Conservation (phyloP, 2,329 filamentous ascomycete genomes). For the Aspergillus pseudoglaucus region DNA sequence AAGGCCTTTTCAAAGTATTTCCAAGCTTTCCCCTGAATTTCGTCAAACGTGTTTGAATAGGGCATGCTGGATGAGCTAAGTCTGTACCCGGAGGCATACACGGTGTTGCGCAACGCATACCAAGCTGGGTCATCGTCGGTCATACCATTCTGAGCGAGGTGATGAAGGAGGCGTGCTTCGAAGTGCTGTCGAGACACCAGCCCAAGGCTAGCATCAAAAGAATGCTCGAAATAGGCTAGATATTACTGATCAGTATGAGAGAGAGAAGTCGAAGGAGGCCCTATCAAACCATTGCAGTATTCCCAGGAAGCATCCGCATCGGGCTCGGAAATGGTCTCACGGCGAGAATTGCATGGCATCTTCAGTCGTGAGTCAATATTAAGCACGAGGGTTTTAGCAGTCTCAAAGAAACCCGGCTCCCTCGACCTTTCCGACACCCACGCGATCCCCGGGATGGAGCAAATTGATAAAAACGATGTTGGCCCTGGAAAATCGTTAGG, state of each 20-base stretch:
- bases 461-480: not conserved
- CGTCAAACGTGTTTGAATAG: not conserved
- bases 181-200: not conserved
- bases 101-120: not conserved
- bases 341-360: not conserved
- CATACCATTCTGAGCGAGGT: not conserved
- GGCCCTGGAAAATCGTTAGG: not conserved
- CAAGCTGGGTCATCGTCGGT: not conserved
- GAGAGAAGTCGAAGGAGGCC: not conserved
- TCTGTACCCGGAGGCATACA: not conserved
- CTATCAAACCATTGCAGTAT: not conserved
- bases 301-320: not conserved
- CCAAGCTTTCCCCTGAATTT: not conserved
- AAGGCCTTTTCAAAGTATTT: not conserved
- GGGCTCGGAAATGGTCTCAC: not conserved
- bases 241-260: not conserved
- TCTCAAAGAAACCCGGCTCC: not conserved
- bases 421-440: not conserved
- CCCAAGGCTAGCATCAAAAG: not conserved
- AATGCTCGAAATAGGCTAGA: not conserved
- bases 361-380: not conserved
- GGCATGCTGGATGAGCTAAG: not conserved
- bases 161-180: not conserved
- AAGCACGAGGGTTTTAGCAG: no score
- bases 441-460: not conserved